phyloP scores from a whole-genome alignment of 2,329 filamentous ascomycete species.

The Microcyclospora tardicrescens region DNA sequence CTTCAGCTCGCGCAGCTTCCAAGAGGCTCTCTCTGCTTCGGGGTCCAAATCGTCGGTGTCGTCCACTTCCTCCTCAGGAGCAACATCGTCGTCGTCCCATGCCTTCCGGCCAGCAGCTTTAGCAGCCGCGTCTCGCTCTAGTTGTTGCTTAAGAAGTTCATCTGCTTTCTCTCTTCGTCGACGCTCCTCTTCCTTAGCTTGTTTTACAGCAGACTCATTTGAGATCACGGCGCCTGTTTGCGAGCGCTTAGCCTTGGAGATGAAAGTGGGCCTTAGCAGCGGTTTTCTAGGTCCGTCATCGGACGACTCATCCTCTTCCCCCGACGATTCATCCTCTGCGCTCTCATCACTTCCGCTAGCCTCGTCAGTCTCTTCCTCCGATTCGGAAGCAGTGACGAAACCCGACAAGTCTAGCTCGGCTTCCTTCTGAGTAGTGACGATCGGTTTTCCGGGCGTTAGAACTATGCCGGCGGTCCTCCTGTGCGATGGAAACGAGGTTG shows the following conservation, averaged over 20 bases:
- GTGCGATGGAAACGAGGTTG: conserved; percentile 36
- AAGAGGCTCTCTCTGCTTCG: conserved; percentile 77
- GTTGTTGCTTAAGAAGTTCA: conserved; percentile 73
- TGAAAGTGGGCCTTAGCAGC: conserved; percentile 53
- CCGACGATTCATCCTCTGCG: conserved; percentile 31
- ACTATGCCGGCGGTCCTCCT: conserved; percentile 28
- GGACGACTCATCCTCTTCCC: conserved; percentile 45
- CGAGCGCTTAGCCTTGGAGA: conserved; percentile 47
- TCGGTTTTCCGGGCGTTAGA: conserved; percentile 27
- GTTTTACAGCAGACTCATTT: conserved; percentile 24
- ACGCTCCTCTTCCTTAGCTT: conserved; percentile 37
- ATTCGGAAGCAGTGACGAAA: conserved; percentile 44
- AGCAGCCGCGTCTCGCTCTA: conserved; percentile 67
- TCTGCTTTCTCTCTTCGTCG: conserved; percentile 60
- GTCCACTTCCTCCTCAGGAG: conserved; percentile 64
- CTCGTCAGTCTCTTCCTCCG: conserved; percentile 25
- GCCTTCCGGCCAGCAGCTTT: conserved; percentile 64
- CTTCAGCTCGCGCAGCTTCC: conserved; percentile 84
- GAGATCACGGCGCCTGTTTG: conserved; percentile 18
- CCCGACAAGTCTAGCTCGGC: conserved; percentile 34
- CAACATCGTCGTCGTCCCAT: conserved; percentile 60
- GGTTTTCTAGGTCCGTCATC: conserved; percentile 47
- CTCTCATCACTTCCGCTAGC: conserved; percentile 16
- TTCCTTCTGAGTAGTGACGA: conserved; percentile 14
- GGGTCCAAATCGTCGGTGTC: conserved; percentile 80